Conservation (phyloP, 768 basidiomycete species). For the Pisolithus marmoratus region DNA sequence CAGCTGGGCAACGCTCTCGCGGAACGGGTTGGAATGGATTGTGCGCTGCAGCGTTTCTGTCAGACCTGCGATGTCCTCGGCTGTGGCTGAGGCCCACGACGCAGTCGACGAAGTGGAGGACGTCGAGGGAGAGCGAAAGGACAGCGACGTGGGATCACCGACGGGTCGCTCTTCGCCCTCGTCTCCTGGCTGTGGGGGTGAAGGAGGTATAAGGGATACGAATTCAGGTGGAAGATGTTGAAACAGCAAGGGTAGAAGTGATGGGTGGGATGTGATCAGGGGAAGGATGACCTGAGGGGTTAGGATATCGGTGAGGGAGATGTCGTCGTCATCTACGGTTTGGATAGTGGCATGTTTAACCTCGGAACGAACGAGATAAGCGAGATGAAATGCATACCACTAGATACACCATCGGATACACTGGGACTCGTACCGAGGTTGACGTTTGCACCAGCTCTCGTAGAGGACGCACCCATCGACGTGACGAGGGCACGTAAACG, state of each 20-base stretch:
- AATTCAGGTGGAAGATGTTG: slow-evolving; percentile 74
- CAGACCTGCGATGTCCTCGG: slow-evolving; percentile 17
- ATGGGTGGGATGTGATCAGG: slow-evolving; percentile 65
- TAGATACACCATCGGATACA: background rate
- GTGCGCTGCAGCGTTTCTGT: slow-evolving; percentile 64
- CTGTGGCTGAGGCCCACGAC: slow-evolving; percentile 28
- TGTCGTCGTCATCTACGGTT: slow-evolving; percentile 32
- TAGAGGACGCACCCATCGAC: slow-evolving; percentile 28
- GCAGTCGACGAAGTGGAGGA: slow-evolving; percentile 56
- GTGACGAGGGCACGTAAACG: slow-evolving; percentile 51
- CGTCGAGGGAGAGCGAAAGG: too few species aligned
- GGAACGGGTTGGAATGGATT: slow-evolving; percentile 80
- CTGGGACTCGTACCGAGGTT: slow-evolving; percentile 13
- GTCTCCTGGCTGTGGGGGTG: too few species aligned
- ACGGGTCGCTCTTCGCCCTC: too few species aligned
- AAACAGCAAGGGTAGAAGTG: slow-evolving; percentile 63
- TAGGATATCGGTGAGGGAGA: slow-evolving; percentile 70
- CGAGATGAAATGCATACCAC: background rate
- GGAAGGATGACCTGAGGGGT: slow-evolving; percentile 68
- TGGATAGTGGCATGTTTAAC: slow-evolving; percentile 5
- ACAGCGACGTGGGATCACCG: too few species aligned
- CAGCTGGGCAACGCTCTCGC: slow-evolving; percentile 68
- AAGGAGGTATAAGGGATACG: too few species aligned
- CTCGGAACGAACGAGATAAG: background rate
- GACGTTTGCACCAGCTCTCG: slow-evolving; percentile 8